Evolutionary conservation across 257 asterid genomes (phyloP).

Genomic region (Linaria vulgaris): DNA sequence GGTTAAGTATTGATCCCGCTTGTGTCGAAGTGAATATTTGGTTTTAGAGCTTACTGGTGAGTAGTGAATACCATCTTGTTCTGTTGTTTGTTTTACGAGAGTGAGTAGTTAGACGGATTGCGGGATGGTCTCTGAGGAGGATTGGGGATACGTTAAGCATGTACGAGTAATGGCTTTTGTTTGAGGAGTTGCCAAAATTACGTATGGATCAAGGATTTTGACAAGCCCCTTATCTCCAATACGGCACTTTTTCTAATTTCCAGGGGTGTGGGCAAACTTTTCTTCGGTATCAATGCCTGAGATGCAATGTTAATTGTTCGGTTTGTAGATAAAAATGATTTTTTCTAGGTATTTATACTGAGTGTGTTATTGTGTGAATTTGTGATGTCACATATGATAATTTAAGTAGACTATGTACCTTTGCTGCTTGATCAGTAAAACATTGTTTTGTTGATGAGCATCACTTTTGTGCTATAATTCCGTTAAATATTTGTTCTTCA

Average conservation of each 20-base stretch:
- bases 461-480: no score
- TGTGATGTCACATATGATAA: not conserved
- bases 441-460: not conserved
- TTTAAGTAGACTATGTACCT: not conserved
- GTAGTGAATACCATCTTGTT: not conserved
- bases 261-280: no score
- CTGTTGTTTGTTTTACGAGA: conserved; percentile 18
- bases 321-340: no score
- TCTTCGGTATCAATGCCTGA: no score
- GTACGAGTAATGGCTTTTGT: not conserved
- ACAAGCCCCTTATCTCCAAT: no score
- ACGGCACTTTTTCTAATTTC: no score
- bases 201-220: not conserved
- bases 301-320: no score
- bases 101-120: not conserved
- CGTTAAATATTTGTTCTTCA: no score
- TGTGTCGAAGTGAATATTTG: conserved; percentile 14
- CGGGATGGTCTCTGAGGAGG: not conserved
- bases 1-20: conserved; percentile 28
- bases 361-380: no score
- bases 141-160: conserved; percentile 4
- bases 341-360: no score
- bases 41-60: conserved; percentile 14
- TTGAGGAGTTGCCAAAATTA: not conserved
- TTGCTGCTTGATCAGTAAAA: not conserved